Conservation (phyloP, 192 early-diverging fungal species). For the Linnemannia schmuckeri region DNA sequence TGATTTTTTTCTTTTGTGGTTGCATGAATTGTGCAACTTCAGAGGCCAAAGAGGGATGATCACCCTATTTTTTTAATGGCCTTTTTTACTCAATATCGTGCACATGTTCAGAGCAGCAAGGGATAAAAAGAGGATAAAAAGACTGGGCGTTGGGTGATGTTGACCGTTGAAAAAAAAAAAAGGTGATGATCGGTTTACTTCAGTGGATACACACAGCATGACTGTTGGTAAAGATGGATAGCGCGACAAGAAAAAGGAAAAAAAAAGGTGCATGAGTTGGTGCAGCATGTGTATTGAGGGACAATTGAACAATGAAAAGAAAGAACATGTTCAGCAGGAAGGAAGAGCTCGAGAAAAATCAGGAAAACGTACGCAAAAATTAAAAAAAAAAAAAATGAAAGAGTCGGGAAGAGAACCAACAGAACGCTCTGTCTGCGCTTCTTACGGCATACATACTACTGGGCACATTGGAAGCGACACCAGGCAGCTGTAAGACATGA, state of each 20-base stretch:
- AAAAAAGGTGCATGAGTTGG: neutral
- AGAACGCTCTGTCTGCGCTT: neutral
- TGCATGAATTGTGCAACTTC: slow-evolving; percentile 10
- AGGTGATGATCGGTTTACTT: neutral
- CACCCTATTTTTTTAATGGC: neutral
- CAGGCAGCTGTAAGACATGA: neutral
- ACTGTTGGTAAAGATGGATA: neutral
- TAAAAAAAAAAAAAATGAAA: neutral
- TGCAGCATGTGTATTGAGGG: neutral
- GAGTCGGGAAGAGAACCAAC: neutral
- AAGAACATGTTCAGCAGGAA: neutral
- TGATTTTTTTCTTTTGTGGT: slow-evolving; percentile 6
- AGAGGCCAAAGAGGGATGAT: slow-evolving; percentile 1
- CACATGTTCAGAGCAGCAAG: neutral
- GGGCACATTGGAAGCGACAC: neutral
- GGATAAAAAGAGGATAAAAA: neutral
- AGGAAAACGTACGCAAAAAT: neutral
- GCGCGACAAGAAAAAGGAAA: neutral
- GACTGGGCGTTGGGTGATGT: neutral
- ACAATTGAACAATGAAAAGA: neutral
- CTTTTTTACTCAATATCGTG: neutral
- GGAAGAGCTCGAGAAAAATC: neutral
- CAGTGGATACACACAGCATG: neutral
- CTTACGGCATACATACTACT: neutral
- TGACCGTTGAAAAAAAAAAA: neutral